These are phyloP conservation scores for Chrysoporthe austroafricana DNA, from an alignment of 2,329 filamentous ascomycete genomes.

Conservation along the genomic window DNA sequence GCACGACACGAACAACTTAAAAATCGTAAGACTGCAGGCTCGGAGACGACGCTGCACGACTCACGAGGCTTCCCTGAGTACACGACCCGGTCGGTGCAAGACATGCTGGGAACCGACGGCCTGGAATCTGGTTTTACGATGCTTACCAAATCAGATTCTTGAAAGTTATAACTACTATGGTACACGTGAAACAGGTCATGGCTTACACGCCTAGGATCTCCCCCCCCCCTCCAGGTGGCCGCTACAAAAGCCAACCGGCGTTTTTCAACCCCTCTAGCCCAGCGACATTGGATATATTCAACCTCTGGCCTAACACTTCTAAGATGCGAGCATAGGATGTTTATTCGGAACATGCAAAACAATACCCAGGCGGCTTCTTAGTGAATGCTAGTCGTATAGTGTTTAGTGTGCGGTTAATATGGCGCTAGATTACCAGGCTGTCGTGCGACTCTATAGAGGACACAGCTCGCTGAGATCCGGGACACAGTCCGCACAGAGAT, in stretches of 20 bases:
- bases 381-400: neutral
- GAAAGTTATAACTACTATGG: too few relatives aligned
- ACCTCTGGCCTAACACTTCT: neutral
- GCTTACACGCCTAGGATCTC: neutral
- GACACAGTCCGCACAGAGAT: too few relatives aligned
- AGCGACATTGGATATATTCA: neutral
- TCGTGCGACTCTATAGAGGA: too few relatives aligned
- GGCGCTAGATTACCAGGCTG: too few relatives aligned
- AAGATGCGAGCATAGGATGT: neutral
- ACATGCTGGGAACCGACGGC: neutral
- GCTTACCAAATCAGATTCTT: neutral
- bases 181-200: neutral
- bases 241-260: too few relatives aligned
- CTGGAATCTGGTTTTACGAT: neutral
- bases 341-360: neutral
- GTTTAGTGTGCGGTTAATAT: too few relatives aligned
- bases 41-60: neutral
- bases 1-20: neutral
- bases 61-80: neutral
- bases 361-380: neutral
- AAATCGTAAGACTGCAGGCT: neutral
- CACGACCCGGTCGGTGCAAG: neutral
- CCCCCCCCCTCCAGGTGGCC: too few relatives aligned
- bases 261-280: too few relatives aligned
- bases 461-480: too few relatives aligned